These are phyloP conservation scores for Sphagnum magellanicum DNA, from an alignment of 228 moss, liverwort and hornwort genomes.

Conservation along the genomic window DNA sequence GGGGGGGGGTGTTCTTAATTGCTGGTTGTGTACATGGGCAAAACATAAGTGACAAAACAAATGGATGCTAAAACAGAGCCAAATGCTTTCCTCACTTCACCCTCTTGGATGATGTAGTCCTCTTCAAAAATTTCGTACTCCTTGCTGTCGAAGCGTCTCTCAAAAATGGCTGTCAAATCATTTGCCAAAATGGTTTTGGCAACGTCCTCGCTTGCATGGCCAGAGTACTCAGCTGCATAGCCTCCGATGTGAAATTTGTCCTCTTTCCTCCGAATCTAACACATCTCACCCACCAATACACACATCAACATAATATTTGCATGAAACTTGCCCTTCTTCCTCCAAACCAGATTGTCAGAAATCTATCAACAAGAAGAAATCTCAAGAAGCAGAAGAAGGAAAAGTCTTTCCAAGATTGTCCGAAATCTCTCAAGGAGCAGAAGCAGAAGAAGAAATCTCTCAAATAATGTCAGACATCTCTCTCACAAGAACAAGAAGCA, in stretches of 20 bases:
- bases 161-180: slow-evolving; percentile 42
- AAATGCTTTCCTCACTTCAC: slow-evolving; percentile 32
- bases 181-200: slow-evolving; percentile 36
- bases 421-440: too few species aligned
- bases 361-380: too few species aligned
- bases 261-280: slow-evolving; percentile 56
- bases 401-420: too few species aligned
- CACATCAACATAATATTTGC: neutral
- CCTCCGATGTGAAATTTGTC: slow-evolving; percentile 66
- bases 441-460: too few species aligned
- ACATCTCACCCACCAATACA: slow-evolving; percentile 2
- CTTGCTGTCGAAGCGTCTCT: slow-evolving; percentile 40
- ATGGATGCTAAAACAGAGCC: slow-evolving; percentile 64
- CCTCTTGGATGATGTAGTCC: slow-evolving; percentile 43
- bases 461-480: too few species aligned
- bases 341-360: too few species aligned
- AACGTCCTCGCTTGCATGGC: slow-evolving; percentile 30
- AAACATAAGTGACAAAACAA: slow-evolving; percentile 67
- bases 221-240: slow-evolving; percentile 74
- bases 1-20: too few species aligned
- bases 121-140: slow-evolving; percentile 70
- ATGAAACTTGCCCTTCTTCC: too few species aligned
- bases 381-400: too few species aligned
- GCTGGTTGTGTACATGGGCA: slow-evolving; percentile 27
- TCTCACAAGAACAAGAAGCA: too few species aligned